phyloP scores from a whole-genome alignment of 108 stramenopile species.

The Nitzschia inconspicua region DNA sequence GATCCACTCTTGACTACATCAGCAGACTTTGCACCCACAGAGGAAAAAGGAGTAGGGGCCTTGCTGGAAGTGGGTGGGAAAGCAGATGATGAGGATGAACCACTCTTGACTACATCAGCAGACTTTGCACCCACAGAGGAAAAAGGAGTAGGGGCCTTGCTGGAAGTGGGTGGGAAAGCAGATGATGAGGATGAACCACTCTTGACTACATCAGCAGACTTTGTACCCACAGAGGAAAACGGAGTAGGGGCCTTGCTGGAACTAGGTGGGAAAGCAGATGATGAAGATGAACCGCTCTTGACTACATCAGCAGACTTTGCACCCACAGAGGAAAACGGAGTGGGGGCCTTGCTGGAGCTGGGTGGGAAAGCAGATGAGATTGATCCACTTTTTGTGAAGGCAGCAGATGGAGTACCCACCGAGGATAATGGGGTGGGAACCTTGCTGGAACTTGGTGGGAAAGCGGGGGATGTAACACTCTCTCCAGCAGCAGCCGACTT shows the following conservation, averaged over 20 bases:
- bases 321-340: conserved; percentile 25
- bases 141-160: conserved; percentile 42
- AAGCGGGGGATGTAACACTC: conserved; percentile 9
- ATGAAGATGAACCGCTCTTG: conserved; percentile 20
- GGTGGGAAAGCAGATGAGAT: conserved; percentile 42
- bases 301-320: no score
- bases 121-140: not conserved
- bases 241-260: conserved; percentile 36
- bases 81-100: conserved; percentile 13
- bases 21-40: not conserved
- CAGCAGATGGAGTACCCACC: no score
- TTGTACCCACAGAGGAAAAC: conserved; percentile 8
- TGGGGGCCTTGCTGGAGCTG: conserved; percentile 49
- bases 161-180: conserved; percentile 55
- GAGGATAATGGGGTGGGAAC: conserved; percentile 45
- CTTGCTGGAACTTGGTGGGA: conserved; percentile 38
- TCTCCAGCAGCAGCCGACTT: conserved; percentile 11
- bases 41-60: conserved; percentile 59
- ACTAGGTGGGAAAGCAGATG: conserved; percentile 40
- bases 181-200: no score
- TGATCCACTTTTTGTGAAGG: not conserved
- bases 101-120: no score
- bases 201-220: not conserved
- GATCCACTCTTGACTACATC: no score
- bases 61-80: conserved; percentile 61